phyloP scores from a whole-genome alignment of 2,329 filamentous ascomycete species.

The Aureobasidium sp. region DNA sequence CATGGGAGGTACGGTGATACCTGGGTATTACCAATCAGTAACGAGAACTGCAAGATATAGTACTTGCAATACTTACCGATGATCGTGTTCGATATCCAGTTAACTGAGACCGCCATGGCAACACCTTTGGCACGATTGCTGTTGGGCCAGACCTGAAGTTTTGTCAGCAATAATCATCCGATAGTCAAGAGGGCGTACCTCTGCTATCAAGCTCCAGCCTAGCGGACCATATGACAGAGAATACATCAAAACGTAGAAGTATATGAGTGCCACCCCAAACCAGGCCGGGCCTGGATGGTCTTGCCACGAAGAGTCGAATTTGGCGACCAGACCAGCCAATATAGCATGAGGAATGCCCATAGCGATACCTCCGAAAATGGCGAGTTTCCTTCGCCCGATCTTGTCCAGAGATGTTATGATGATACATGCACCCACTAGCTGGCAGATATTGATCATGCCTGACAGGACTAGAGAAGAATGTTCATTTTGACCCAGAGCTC shows the following conservation, averaged over 20 bases:
- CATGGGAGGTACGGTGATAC: conserved; percentile 26
- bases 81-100: conserved; percentile 43
- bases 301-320: conserved; percentile 22
- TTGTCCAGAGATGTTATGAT: conserved; percentile 58
- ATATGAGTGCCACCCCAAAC: conserved; percentile 15
- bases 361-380: conserved; percentile 25
- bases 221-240: conserved; percentile 45
- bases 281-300: conserved; percentile 19
- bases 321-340: conserved; percentile 25
- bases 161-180: no score
- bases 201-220: conserved; percentile 21
- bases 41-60: no score
- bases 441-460: conserved; percentile 60
- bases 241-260: conserved; percentile 37
- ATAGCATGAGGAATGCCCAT: conserved; percentile 26
- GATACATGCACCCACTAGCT: conserved; percentile 56
- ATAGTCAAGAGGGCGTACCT: no score
- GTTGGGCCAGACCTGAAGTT: conserved; percentile 53
- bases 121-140: conserved; percentile 58
- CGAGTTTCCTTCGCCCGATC: conserved; percentile 57
- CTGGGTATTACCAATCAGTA: not conserved
- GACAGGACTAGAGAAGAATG: conserved; percentile 39
- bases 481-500: not conserved
- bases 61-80: conserved; percentile 29
- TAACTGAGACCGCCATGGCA: conserved; percentile 55